Evolutionary conservation across 2,329 filamentous ascomycete genomes (phyloP).

Genomic region (Lachnellula arida): DNA sequence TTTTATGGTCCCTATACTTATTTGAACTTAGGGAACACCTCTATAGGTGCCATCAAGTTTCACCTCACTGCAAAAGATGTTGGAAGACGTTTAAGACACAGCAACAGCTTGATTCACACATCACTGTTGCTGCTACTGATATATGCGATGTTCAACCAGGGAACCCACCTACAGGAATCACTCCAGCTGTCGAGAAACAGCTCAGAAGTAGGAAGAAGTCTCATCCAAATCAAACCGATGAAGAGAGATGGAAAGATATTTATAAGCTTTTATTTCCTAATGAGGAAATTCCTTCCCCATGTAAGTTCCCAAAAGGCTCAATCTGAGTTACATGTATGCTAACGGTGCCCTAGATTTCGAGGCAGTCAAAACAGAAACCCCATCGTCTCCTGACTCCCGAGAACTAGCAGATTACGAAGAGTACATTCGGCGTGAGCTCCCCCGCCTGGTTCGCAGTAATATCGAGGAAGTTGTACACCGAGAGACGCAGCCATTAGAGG

Average conservation of each 20-base stretch:
- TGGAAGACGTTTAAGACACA: slow-evolving; percentile 13
- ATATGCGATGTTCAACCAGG: slow-evolving; percentile 9
- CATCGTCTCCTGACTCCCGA: slow-evolving; percentile 8
- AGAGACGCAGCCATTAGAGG: slow-evolving; percentile 11
- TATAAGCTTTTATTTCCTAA: slow-evolving; percentile 18
- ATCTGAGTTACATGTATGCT: not conserved
- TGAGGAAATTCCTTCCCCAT: slow-evolving; percentile 16
- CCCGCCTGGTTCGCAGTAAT: slow-evolving; percentile 8
- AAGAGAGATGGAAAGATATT: slow-evolving; percentile 18
- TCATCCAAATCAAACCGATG: slow-evolving; percentile 11
- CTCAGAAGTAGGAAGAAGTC: slow-evolving; percentile 16
- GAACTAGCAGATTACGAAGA: slow-evolving; percentile 14
- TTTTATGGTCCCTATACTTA: not conserved
- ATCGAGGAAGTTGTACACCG: slow-evolving; percentile 6
- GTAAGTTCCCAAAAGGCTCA: slow-evolving; percentile 10
- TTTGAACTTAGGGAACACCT: slow-evolving; percentile 14
- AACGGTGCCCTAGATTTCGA: slow-evolving; percentile 18
- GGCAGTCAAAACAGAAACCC: slow-evolving; percentile 6
- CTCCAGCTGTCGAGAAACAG: slow-evolving; percentile 8
- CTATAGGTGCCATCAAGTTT: slow-evolving; percentile 10
- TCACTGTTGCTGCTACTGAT: slow-evolving; percentile 3
- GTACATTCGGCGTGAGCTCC: slow-evolving; percentile 14
- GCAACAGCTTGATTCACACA: slow-evolving; percentile 13
- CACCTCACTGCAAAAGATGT: slow-evolving; percentile 16
- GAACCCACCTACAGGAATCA: slow-evolving; percentile 9